phyloP scores from a whole-genome alignment of 2,329 filamentous ascomycete species.

The Scedosporium dehoogii region DNA sequence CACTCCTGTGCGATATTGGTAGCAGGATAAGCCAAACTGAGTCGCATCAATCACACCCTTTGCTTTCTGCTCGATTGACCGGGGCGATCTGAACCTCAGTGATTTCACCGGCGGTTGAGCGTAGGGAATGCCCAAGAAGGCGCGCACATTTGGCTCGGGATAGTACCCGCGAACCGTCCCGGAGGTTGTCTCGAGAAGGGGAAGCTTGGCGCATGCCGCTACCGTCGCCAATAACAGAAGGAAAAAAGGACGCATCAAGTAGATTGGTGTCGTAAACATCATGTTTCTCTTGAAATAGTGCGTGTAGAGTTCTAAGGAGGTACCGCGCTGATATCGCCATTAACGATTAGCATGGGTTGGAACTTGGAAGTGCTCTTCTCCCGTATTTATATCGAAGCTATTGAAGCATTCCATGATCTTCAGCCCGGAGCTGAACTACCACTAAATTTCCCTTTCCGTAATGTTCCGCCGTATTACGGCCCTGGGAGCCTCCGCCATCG shows the following conservation, averaged over 20 bases:
- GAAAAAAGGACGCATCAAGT: not conserved
- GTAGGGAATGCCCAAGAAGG: conserved; percentile 29
- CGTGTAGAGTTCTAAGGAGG: too few species aligned
- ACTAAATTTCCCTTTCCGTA: too few species aligned
- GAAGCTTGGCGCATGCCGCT: not conserved
- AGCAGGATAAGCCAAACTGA: conserved; percentile 33
- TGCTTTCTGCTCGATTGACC: conserved; percentile 28
- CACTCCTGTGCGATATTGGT: conserved; percentile 24
- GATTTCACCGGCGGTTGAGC: conserved; percentile 26
- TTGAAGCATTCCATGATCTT: too few species aligned
- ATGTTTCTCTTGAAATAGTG: not conserved
- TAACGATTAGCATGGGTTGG: too few species aligned
- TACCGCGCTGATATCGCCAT: too few species aligned
- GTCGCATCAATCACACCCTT: conserved; percentile 27
- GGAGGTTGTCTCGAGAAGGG: not conserved
- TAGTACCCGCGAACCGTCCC: conserved; percentile 18
- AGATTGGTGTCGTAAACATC: not conserved
- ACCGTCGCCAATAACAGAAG: not conserved
- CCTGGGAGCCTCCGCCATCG: too few species aligned
- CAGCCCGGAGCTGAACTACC: too few species aligned
- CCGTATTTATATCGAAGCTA: too few species aligned
- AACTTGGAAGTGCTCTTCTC: too few species aligned
- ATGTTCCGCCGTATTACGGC: too few species aligned
- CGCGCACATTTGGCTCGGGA: conserved; percentile 25
- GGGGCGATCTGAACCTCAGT: conserved; percentile 25